Evolutionary conservation across 257 asterid genomes (phyloP), one percentile per base, ranked within the genome.

Genomic region (Gentiana dahurica): DNA sequence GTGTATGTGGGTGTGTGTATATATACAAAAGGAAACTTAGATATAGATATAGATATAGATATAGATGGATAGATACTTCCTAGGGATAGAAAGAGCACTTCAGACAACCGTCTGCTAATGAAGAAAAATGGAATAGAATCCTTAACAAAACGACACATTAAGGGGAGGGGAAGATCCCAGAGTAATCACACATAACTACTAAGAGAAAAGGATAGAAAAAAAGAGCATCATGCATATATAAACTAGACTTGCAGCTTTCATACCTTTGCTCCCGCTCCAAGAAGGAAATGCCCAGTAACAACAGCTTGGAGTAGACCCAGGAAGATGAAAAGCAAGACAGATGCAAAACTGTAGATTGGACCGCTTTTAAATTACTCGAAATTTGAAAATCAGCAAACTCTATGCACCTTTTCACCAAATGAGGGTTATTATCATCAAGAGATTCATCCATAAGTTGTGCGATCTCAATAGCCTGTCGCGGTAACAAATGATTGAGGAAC

Each of bases 281-380:
- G 75, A 81, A 85, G 50, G 98, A 91, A 59, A 77, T 89, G 58
- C 98, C 98, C 67, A 91, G 64, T 57, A 83, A 69, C 66, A 85
- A 94, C 77, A 81, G 95, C 77, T 91, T 87, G 63, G 98, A 87
- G 75, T 87, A 83, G 58, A 83, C 81, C 89, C 85, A 91, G 32
- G 87, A 68, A 61, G 94, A 89, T 34, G 96, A 78, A 73, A 87
- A 87, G 76, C 73, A 65, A 34, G 86, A 76, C 6, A 75, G 56
- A 70, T 79, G 81, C 55, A 88, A 71, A 59, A 71, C 69, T 61
- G 83, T 72, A 52, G 86, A 59, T 51, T 52, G 65, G 51, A 61
- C 74, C 62, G 73, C 79, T 63, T 71, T 66, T 44, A 53, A 44
- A 64, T 77, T 55, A 75, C 57, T 66, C 49, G 76, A 68, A 63